Conservation (phyloP, 2,329 filamentous ascomycete genomes). For the Fonsecaea nubica region DNA sequence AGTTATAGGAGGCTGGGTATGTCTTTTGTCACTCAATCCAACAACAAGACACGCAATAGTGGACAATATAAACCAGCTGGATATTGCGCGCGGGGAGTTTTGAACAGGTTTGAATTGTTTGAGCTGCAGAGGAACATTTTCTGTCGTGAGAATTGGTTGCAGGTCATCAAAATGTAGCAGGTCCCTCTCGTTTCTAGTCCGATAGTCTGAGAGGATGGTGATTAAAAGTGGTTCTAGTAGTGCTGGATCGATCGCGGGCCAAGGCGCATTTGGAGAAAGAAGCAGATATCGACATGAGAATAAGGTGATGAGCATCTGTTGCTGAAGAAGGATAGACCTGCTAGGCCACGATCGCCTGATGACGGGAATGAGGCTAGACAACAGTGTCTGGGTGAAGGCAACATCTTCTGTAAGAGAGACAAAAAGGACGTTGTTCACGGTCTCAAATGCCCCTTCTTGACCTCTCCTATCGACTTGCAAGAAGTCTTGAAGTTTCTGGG, state of each 20-base stretch:
- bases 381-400: conserved; percentile 64
- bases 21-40: conserved; percentile 16
- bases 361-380: conserved; percentile 70
- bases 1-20: neutral
- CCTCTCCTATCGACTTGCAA: conserved; percentile 42
- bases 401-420: conserved; percentile 72
- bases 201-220: conserved; percentile 77
- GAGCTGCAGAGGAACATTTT: conserved; percentile 46
- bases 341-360: conserved; percentile 76
- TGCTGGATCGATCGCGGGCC: conserved; percentile 43
- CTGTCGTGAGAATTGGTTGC: conserved; percentile 55
- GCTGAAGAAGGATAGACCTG: conserved; percentile 70
- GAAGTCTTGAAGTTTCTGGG: conserved; percentile 27
- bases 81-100: conserved; percentile 46
- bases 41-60: conserved; percentile 46
- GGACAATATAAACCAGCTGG: conserved; percentile 51
- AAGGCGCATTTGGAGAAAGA: conserved; percentile 49
- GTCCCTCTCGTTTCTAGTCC: conserved; percentile 71
- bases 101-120: conserved; percentile 48
- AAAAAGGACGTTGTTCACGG: conserved; percentile 74
- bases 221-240: conserved; percentile 24
- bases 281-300: conserved; percentile 70
- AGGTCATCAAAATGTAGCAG: conserved; percentile 81
- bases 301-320: conserved; percentile 78
- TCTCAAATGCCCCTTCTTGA: conserved; percentile 75